Percentiles rank a stretch among this genome's conserved stretches.
phyloP scores from a whole-genome alignment of 179 eudicot species.

The Sideroxylon spinosum region DNA sequence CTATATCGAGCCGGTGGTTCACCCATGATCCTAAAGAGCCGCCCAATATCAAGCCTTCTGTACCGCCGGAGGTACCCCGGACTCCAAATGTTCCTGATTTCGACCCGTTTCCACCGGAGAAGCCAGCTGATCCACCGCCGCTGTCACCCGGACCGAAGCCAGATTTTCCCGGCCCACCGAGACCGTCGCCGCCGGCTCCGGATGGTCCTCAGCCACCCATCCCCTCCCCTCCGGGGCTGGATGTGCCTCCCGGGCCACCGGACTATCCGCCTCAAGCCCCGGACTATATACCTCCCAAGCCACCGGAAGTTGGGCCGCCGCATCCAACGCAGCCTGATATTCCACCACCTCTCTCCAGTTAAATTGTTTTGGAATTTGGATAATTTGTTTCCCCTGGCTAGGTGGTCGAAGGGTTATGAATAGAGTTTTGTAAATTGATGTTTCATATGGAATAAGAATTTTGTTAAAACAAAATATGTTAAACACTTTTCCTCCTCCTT shows the following conservation, averaged over 20 bases:
- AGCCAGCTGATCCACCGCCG: neutral
- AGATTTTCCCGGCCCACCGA: constrained; percentile 6
- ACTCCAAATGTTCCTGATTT: neutral
- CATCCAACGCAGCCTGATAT: neutral
- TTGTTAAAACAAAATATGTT: too few relatives aligned
- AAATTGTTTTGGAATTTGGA: neutral
- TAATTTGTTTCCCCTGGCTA: neutral
- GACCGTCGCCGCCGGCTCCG: neutral
- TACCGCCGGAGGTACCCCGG: neutral
- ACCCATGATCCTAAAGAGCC: neutral
- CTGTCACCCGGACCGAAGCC: neutral
- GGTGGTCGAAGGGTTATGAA: too few relatives aligned
- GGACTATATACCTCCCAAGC: neutral
- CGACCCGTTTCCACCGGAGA: neutral
- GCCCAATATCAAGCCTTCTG: neutral
- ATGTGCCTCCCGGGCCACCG: neutral
- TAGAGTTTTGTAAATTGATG: too few relatives aligned
- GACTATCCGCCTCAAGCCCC: neutral
- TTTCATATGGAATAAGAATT: too few relatives aligned
- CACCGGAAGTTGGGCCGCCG: neutral
- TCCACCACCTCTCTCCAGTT: neutral
- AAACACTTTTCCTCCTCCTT: too few relatives aligned
- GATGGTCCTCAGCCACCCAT: constrained; percentile 2
- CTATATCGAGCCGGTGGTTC: neutral
- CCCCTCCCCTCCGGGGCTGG: neutral